Conservation (phyloP, 2,329 filamentous ascomycete species). For the Hypoxylon sp. region DNA sequence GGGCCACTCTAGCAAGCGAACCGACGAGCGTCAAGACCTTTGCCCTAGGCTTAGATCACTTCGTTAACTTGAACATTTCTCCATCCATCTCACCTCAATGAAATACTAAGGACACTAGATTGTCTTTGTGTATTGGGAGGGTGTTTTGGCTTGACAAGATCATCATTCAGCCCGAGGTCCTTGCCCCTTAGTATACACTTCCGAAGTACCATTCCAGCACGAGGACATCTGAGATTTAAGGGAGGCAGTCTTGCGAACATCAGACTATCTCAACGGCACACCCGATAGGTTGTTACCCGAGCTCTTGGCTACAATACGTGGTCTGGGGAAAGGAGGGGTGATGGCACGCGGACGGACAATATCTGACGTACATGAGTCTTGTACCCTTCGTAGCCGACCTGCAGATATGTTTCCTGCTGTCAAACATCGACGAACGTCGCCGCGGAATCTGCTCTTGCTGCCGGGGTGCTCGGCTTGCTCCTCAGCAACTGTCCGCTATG, state of each 20-base stretch:
- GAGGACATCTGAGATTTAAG: no score
- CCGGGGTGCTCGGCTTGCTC: slow-evolving; percentile 33
- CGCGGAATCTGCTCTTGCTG: slow-evolving; percentile 29
- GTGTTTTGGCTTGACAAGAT: no score
- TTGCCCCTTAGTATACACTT: no score
- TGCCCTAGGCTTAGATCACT: neutral
- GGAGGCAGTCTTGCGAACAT: slow-evolving; percentile 38
- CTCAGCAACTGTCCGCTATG: no score
- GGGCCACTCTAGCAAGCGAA: neutral
- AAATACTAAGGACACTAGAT: no score
- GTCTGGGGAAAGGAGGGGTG: slow-evolving; percentile 38
- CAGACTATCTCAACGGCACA: slow-evolving; percentile 40
- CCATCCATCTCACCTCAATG: neutral
- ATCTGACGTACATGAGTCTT: slow-evolving; percentile 38
- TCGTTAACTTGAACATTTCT: neutral
- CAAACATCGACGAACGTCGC: slow-evolving; percentile 27
- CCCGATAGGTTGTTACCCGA: slow-evolving; percentile 41
- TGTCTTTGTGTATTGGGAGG: no score
- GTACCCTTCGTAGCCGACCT: slow-evolving; percentile 29
- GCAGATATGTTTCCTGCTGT: slow-evolving; percentile 25
- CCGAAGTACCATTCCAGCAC: no score
- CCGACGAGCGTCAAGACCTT: neutral
- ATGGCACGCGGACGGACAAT: slow-evolving; percentile 33
- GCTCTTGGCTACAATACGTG: slow-evolving; percentile 31
- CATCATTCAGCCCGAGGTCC: no score